Conservation (phyloP, 371 early-diverging fungal species). For the Nosema muscidifuracis region DNA sequence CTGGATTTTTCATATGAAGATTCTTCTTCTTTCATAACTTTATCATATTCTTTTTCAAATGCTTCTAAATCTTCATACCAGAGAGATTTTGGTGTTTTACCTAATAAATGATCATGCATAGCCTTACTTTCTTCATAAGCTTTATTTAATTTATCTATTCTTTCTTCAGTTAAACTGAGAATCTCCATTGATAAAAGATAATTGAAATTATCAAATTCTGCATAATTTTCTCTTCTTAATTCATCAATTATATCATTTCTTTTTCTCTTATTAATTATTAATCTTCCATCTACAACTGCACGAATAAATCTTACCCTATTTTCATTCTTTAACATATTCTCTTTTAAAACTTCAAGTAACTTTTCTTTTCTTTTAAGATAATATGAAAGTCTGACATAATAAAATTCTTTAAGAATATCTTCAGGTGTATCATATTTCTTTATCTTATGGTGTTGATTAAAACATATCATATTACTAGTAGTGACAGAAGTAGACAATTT, state of each 20-base stretch:
- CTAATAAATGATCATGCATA: constrained; percentile 69
- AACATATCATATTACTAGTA: constrained; percentile 88
- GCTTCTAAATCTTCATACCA: constrained; percentile 77
- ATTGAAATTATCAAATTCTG: constrained; percentile 70
- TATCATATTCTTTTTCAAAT: constrained; percentile 41
- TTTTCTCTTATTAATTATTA: constrained; percentile 78
- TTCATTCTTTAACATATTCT: constrained; percentile 71
- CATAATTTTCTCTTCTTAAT: constrained; percentile 69
- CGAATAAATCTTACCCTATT: constrained; percentile 84
- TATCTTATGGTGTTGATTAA: constrained; percentile 79
- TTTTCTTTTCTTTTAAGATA: constrained; percentile 84
- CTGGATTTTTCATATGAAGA: constrained; percentile 21
- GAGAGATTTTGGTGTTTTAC: constrained; percentile 70
- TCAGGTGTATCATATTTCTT: constrained; percentile 72
- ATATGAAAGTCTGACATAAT: constrained; percentile 72
- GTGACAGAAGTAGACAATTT: constrained; percentile 70
- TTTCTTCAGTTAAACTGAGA: constrained; percentile 78
- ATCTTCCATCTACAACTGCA: constrained; percentile 74
- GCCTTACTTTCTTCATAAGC: constrained; percentile 68
- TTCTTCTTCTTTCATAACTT: constrained; percentile 36
- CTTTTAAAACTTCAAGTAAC: constrained; percentile 68
- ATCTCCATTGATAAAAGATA: constrained; percentile 88
- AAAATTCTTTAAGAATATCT: constrained; percentile 85
- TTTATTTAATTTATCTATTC: constrained; percentile 71
- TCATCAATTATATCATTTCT: constrained; percentile 72